Conservation (phyloP, 2,329 filamentous ascomycete species). For the Gaeumannomyces tritici region DNA sequence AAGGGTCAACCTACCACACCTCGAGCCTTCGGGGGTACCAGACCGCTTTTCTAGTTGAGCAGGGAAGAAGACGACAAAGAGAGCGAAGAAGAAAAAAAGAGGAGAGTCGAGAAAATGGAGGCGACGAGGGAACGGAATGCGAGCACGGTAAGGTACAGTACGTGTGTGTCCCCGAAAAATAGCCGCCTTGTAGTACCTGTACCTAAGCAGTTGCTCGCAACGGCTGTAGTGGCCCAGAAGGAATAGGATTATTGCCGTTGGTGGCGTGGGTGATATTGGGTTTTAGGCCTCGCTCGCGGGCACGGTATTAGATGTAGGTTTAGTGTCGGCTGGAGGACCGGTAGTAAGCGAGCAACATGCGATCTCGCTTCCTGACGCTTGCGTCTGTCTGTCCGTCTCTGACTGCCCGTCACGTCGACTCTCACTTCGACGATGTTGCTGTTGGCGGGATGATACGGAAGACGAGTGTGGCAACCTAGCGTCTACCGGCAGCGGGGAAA, state of each 20-base stretch:
- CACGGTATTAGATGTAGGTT: neutral
- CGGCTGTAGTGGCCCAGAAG: neutral
- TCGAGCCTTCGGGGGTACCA: neutral
- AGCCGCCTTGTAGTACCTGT: neutral
- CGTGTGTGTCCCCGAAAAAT: neutral
- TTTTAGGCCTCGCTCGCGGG: neutral
- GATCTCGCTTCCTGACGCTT: neutral
- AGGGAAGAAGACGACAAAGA: neutral
- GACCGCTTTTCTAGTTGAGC: neutral
- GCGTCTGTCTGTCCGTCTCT: neutral
- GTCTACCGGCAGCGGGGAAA: neutral
- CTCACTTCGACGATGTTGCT: neutral
- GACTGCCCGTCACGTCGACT: neutral
- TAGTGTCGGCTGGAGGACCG: neutral
- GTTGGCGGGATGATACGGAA: neutral
- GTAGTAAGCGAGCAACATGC: neutral
- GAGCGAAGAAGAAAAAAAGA: neutral
- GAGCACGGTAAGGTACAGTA: neutral
- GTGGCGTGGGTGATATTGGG: neutral
- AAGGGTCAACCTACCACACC: neutral
- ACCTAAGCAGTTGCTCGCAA: neutral
- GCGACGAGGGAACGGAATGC: constrained; percentile 7
- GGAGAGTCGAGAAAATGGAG: constrained; percentile 10
- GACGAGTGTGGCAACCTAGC: neutral
- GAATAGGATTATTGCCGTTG: neutral